phyloP scores from a whole-genome alignment of 129 eudicot genomes.

The Saussurea involucrata region DNA sequence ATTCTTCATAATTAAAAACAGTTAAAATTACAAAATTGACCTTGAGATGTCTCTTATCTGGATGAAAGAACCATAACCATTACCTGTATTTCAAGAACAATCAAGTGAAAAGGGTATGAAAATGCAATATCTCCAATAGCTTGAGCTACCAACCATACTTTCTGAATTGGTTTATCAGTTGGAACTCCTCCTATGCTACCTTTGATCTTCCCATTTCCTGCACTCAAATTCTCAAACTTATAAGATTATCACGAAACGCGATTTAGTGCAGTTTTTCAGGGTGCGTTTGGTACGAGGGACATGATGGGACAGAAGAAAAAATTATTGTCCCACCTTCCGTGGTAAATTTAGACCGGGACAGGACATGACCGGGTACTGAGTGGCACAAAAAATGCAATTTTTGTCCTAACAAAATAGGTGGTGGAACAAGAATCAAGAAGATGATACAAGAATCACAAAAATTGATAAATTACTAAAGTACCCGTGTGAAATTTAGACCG shows the following conservation, averaged over 20 bases:
- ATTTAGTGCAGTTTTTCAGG: not conserved
- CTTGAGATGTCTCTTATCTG: not conserved
- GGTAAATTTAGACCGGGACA: too few species aligned
- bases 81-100: constrained; percentile 76
- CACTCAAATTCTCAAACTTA: not conserved
- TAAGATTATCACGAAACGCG: not conserved
- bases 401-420: too few species aligned
- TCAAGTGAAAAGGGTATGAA: constrained; percentile 55
- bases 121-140: constrained; percentile 89
- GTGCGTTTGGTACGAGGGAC: not conserved
- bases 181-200: constrained; percentile 72
- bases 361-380: too few species aligned
- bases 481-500: too few species aligned
- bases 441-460: too few species aligned
- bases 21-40: not conserved
- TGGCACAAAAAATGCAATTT: too few species aligned
- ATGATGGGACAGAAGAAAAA: not conserved
- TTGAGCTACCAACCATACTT: constrained; percentile 74
- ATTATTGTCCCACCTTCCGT: too few species aligned
- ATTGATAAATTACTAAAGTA: too few species aligned
- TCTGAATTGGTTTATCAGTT: constrained; percentile 45
- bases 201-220: constrained; percentile 67
- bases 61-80: not conserved
- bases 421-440: too few species aligned
- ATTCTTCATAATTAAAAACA: constrained; percentile 36